Conservation (phyloP, 495 filamentous ascomycete genomes). For the Chlorociboria aeruginascens region DNA sequence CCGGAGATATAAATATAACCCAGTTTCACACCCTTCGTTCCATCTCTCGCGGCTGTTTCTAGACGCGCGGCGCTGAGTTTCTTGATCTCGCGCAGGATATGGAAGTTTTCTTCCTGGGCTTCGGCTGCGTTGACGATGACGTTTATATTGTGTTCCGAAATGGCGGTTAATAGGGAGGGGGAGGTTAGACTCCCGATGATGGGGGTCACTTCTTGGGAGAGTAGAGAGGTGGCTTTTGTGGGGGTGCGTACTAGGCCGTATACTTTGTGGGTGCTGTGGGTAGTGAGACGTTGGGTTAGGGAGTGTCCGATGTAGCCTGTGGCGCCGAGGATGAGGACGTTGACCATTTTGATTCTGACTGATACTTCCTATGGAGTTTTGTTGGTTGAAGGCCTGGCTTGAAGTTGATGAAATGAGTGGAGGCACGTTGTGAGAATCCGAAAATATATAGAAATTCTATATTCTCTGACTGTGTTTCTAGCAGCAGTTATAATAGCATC, state of each 20-base stretch:
- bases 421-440: too few species aligned
- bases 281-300: constrained; percentile 24
- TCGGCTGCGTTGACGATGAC: constrained; percentile 25
- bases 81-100: constrained; percentile 18
- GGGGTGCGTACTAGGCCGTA: constrained; percentile 28
- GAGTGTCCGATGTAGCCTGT: constrained; percentile 30
- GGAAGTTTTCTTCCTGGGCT: constrained; percentile 12
- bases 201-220: constrained; percentile 12
- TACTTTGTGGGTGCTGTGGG: constrained; percentile 24
- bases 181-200: constrained; percentile 11
- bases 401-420: too few species aligned
- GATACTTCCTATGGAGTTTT: too few species aligned
- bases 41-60: constrained; percentile 1
- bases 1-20: constrained; percentile 33
- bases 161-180: too few species aligned
- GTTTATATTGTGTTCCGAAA: constrained; percentile 17
- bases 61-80: constrained; percentile 16
- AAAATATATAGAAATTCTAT: too few species aligned
- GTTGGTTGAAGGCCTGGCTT: too few species aligned
- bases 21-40: constrained; percentile 22
- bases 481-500: too few species aligned
- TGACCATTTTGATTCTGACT: constrained; percentile 31
- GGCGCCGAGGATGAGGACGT: constrained; percentile 32
- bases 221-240: constrained; percentile 23
- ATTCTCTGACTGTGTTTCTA: too few species aligned